A percentile compares a stretch with the other conserved stretches of the same genome.
Evolutionary conservation across 495 filamentous ascomycete genomes (phyloP).

Genomic region (Xylaria bambusicola): DNA sequence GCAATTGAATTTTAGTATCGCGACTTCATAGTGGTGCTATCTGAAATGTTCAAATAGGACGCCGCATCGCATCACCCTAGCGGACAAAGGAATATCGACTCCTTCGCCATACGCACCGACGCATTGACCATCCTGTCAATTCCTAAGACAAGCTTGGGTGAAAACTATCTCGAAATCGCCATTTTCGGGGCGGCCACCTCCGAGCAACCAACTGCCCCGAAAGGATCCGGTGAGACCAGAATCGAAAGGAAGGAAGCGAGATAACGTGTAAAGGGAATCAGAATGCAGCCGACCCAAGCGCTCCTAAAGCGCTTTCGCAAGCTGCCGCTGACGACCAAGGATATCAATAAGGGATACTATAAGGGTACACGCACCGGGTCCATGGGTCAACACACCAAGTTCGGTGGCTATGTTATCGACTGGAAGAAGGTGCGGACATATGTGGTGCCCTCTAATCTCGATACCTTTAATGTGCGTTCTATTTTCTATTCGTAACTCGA

Average conservation of each 20-base stretch:
- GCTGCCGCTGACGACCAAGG: constrained; percentile 82
- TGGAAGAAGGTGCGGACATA: constrained; percentile 89
- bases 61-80: constrained; percentile 1
- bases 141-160: no score
- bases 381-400: constrained; percentile 83
- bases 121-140: no score
- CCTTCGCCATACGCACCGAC: no score
- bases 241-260: neutral
- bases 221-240: no score
- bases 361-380: constrained; percentile 89
- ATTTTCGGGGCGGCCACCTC: no score
- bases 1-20: constrained; percentile 11
- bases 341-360: constrained; percentile 91
- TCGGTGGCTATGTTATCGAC: constrained; percentile 81
- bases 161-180: no score
- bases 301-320: constrained; percentile 68
- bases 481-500: neutral
- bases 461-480: constrained; percentile 67
- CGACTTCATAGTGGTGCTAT: neutral
- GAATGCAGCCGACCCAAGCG: constrained; percentile 68
- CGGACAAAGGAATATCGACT: no score
- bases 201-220: no score
- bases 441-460: constrained; percentile 68
- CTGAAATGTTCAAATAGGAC: neutral
- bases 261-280: constrained; percentile 6